Base-by-base conservation (phyloP, 2,329 filamentous ascomycete genomes). In the Coniella lustricola region DNA sequence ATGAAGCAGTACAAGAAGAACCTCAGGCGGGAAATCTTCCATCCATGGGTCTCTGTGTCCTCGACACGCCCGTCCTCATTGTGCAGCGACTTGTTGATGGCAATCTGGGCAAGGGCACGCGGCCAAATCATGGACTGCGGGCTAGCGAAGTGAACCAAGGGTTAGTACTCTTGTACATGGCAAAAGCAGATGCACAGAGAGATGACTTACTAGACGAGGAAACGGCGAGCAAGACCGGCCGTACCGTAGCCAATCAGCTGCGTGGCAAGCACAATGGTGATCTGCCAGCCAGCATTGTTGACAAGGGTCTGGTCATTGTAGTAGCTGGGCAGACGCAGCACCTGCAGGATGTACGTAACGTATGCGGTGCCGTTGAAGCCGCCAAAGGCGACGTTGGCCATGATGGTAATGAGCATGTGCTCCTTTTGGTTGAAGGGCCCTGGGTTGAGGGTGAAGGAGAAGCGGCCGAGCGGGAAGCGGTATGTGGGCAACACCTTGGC, bases 401-500 rank as follows among this genome's bases (percentile, higher is more conserved):
- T 79, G 60, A 79, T 76, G 25, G 73, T 70, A 51, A 80, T 75
- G 43, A 80, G 62, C 67, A 77, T 70, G 57, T 82, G 78, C 60
- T 82, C 78, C 62, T 82, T 82, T 57, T 73, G 73, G 46, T 73
- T 75, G 58, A 81, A 81, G 2, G 71, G 72, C 0, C 76, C 76
- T 0, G 77, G 76, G 56, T 79, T 80, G 13, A 79, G 66, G 4
- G 67, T 71, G 57, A 75, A 72, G 17, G 68, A 66, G 18, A 67
- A 56, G 9, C 73, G 72, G 50, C 69, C 74, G 14, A 74, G 56
- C 1, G 64, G 74, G 55, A 81, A 67, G 31, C 72, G 71, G 39
- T 59, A 64, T 53, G 77, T 73, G 0, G 77, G 78, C 36, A 82
- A 63, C 54, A 68, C 63, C 43, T 64, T 70, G 53, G 77, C 76